A percentile compares a stretch with the other conserved stretches of the same genome.
Conservation (phyloP, 139 green algal species). For the Chlorella sorokiniana region DNA sequence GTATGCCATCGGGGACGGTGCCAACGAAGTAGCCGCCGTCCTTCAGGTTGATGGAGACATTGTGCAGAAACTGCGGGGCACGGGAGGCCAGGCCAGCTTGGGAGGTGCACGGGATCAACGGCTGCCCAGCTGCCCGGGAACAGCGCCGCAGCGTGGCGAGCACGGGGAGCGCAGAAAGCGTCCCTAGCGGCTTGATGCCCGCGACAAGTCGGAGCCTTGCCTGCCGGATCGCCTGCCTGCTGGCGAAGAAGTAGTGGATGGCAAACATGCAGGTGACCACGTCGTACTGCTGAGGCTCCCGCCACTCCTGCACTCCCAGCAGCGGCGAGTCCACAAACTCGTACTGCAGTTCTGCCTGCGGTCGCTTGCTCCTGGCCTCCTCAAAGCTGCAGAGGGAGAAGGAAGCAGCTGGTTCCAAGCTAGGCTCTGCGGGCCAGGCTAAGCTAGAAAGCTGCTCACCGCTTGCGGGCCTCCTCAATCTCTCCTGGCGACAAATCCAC, state of each 20-base stretch:
- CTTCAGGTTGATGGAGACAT: constrained; percentile 84
- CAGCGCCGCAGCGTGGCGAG: too few species aligned
- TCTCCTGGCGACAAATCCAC: constrained; percentile 85
- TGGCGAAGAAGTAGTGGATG: constrained; percentile 93
- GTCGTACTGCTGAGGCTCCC: constrained; percentile 59
- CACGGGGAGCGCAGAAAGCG: too few species aligned
- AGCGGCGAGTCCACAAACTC: constrained; percentile 51
- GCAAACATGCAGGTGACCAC: constrained; percentile 94
- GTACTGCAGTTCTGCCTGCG: constrained; percentile 16
- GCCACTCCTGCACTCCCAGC: constrained; percentile 51
- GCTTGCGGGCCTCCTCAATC: constrained; percentile 75
- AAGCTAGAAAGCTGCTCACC: constrained; percentile 23
- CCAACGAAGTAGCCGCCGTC: constrained; percentile 86
- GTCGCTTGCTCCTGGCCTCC: constrained; percentile 1
- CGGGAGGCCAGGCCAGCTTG: background rate
- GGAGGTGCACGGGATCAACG: too few species aligned
- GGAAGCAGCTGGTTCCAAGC: background rate
- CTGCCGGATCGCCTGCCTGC: constrained; percentile 62
- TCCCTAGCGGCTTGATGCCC: background rate
- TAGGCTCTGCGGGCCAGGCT: background rate
- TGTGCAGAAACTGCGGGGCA: constrained; percentile 67
- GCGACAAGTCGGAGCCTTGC: background rate
- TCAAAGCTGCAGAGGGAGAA: constrained; percentile 7
- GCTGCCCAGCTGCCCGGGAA: too few species aligned
- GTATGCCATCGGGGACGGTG: constrained; percentile 78